Base-by-base conservation (phyloP, 2,329 filamentous ascomycete genomes). In the Curvularia eragrostidis region DNA sequence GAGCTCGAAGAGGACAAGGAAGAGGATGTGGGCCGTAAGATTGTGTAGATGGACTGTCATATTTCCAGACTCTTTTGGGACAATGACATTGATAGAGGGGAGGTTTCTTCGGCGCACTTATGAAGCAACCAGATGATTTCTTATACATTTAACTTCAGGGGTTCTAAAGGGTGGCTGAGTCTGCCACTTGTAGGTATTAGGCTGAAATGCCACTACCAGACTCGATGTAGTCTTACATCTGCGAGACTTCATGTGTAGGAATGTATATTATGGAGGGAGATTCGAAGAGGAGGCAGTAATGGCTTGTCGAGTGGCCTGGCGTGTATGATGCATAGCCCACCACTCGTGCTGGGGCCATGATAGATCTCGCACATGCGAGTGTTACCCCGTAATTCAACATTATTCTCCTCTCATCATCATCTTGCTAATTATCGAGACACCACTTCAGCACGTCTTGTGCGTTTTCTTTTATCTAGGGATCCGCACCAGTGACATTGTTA, bases 1-100 rank as follows among this genome's bases (percentile, higher is more conserved):
- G 75, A 80, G 44, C 57, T 81, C 39, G 75, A 78, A 30, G 59
- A 67, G 10, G 75, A 71, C 36, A 70, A 75, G 21, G 74, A 77
- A 12, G 75, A 78, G 19, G 73, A 73, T 65, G 59, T 75, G 54
- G 61, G 47, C 1, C 64, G 63, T 30, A 64, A 61, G 19, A 59
- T 58, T n/a, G 54, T 59, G 49, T 68, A 65, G 49, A 53, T 30
- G 41, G n/a, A 9, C 13, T 30, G 15, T 10, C 21, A 48, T 38
- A 15, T 38, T 5, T 13, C 32, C 21, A 18, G 13, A 4, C 26
- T 26, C 5, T 18, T 3, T 15, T 19, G 46, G 46, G 30, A 24
- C 2, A n/a, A 18, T 34, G 19, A 18, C 46, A 23, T 28, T 18
- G 30, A 12, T 19, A 10, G 19, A 36, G 12, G 21, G n/a, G n/a